These are phyloP conservation scores for Eucalyptus rudis DNA, from an alignment of 345 rosid genomes.

Conservation along the genomic window DNA sequence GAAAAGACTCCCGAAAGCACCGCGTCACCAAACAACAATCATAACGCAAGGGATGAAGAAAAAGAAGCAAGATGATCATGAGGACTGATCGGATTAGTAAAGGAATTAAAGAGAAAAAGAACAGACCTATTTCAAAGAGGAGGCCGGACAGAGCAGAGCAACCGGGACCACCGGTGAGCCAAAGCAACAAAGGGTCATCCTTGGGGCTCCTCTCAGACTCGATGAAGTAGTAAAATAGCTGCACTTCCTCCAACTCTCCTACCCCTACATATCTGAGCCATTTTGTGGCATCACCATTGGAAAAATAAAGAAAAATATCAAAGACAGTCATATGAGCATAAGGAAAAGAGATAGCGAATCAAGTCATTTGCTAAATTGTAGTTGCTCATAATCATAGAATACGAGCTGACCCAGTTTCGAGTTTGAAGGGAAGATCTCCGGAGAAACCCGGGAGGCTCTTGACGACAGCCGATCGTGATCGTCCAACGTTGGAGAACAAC, in stretches of 20 bases:
- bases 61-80: neutral
- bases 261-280: conserved; percentile 5
- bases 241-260: conserved; percentile 1
- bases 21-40: neutral
- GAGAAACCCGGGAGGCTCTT: conserved; percentile 5
- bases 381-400: neutral
- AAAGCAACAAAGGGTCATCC: conserved; percentile 10
- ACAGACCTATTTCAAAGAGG: conserved; percentile 1
- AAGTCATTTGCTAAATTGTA: neutral
- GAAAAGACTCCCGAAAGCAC: neutral
- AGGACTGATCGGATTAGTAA: neutral
- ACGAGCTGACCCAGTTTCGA: conserved; percentile 5
- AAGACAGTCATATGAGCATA: neutral
- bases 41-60: neutral
- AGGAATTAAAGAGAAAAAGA: neutral
- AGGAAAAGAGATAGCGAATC: neutral
- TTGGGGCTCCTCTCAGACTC: conserved; percentile 1
- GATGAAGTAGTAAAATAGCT: neutral
- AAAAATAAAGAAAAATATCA: neutral
- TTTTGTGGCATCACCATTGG: neutral
- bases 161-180: conserved; percentile 22
- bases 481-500: neutral
- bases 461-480: neutral
- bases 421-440: conserved; percentile 11
- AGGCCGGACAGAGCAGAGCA: conserved; percentile 9